Evolutionary conservation across 2,329 filamentous ascomycete species (phyloP), one percentile per base, ranked within the genome.

Genomic region (Alternaria hordeiaustralica): DNA sequence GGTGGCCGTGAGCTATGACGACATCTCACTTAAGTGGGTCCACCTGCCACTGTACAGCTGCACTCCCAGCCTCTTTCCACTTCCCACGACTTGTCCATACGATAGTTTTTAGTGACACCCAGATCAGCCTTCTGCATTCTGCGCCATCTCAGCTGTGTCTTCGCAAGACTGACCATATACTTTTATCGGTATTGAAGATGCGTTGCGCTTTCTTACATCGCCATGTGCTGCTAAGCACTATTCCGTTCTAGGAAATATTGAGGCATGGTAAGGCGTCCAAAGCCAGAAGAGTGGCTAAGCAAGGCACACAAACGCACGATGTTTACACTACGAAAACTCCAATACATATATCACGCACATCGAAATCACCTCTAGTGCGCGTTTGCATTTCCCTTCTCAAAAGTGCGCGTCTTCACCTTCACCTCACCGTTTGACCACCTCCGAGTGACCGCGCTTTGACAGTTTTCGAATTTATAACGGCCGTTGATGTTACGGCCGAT

Each of bases 231-330:
- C 23, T 45, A 15, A 46, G 33, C 47, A 21, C 47, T 54, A 59
- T 15, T 30, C 57, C 47, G 3, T 10, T 26, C 11, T 21, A 23
- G 36, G 56, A 45, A 13, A 44, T 30, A 58, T 51, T 21, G 18
- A 30, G 33, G 56, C 56, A 36, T 21, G 44, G 41, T 43, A 13
- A 58, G 55, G 55, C 45, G 45, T 46, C 44, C 54, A 47, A 50
- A n/a, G 30, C 33, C 23, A 18, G 5, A 30, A 58, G 55, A 23
- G 45, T 33, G 55, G 55, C 55, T 57, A 44, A 41, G 55, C 44
- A 46, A 57, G 18, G 44, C 43, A 57, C 23, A 57, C 13, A 15
- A 12, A 10, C 25, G 18, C 21, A 23, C 11, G 12, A n/a, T 3
- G 15, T 49, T 25, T 10, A 41, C 28, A 46, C 15, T 4, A 47